These are phyloP conservation scores for Alloteropsis angusta DNA, from an alignment of 202 grass and related monocot species.

Conservation along the genomic window DNA sequence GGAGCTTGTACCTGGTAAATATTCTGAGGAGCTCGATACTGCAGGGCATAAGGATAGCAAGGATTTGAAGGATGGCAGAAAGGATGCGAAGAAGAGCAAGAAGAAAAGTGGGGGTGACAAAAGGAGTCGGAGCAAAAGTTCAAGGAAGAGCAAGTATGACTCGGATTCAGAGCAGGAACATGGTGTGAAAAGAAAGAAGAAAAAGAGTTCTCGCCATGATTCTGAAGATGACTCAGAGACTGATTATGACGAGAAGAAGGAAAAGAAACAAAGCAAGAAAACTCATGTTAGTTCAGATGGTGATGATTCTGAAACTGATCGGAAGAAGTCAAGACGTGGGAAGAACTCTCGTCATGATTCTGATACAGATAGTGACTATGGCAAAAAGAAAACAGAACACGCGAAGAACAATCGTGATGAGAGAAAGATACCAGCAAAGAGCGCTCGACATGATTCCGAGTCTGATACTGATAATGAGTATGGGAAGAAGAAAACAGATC, in stretches of 20 bases:
- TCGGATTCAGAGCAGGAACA: conserved; percentile 27
- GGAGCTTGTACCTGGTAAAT: conserved; percentile 69
- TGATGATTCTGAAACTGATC: conserved; percentile 43
- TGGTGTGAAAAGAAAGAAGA: conserved; percentile 29
- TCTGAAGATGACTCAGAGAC: conserved; percentile 43
- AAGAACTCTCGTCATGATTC: conserved; percentile 5
- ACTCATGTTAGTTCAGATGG: conserved; percentile 28
- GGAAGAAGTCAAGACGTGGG: conserved; percentile 7
- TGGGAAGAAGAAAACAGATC: conserved; percentile 33
- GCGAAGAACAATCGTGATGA: conserved; percentile 11
- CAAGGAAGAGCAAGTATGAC: conserved; percentile 35
- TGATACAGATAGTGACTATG: conserved; percentile 46
- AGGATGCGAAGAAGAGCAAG: conserved; percentile 29
- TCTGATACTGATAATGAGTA: conserved; percentile 44
- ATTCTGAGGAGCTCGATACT: conserved; percentile 25
- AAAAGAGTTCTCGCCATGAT: conserved; percentile 20
- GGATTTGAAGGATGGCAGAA: neutral
- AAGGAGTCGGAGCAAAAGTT: conserved; percentile 20
- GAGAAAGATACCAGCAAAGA: conserved; percentile 20
- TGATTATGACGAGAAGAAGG: conserved; percentile 28
- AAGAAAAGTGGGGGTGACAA: conserved; percentile 19
- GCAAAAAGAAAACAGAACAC: conserved; percentile 30
- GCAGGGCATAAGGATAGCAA: conserved; percentile 23
- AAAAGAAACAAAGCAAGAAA: conserved; percentile 31
- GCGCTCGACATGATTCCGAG: conserved; percentile 7